Percentiles rank a stretch among this genome's conserved stretches.
These are phyloP conservation scores for Annulohypoxylon nitens DNA, from an alignment of 495 filamentous ascomycete species.

Conservation along the genomic window DNA sequence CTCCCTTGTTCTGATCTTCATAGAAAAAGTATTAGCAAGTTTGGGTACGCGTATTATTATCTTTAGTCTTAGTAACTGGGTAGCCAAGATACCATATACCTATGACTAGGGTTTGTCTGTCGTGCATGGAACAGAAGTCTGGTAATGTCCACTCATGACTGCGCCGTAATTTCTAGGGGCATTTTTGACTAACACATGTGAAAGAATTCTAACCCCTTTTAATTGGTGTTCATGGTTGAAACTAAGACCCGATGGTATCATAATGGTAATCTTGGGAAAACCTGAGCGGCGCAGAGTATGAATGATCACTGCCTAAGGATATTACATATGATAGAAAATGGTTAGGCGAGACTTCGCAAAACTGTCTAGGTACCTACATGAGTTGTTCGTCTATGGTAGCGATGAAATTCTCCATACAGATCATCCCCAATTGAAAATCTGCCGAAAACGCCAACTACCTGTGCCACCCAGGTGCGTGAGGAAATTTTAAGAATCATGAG, in stretches of 20 bases:
- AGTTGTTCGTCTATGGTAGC: not conserved
- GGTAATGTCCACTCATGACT: not conserved
- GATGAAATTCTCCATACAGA: not conserved
- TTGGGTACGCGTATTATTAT: not conserved
- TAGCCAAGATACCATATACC: not conserved
- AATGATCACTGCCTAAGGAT: not conserved
- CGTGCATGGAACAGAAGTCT: not conserved
- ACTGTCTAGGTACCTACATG: not conserved
- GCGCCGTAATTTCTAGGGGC: not conserved
- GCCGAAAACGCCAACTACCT: not conserved
- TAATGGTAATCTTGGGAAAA: not conserved
- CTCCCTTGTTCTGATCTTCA: not conserved
- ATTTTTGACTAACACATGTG: not conserved
- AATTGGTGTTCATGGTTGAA: no score
- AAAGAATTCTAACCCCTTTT: no score
- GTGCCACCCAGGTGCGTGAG: not conserved
- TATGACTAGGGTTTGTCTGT: not conserved
- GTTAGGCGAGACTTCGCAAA: not conserved
- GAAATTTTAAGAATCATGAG: conserved; percentile 9
- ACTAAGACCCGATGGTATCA: no score
- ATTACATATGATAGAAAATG: not conserved
- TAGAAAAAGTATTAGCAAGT: not conserved
- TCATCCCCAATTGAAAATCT: not conserved
- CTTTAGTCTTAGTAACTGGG: not conserved
- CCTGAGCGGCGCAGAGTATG: not conserved